phyloP scores from a whole-genome alignment of 2,329 filamentous ascomycete genomes.

The Tolypocladium endophyticum region DNA sequence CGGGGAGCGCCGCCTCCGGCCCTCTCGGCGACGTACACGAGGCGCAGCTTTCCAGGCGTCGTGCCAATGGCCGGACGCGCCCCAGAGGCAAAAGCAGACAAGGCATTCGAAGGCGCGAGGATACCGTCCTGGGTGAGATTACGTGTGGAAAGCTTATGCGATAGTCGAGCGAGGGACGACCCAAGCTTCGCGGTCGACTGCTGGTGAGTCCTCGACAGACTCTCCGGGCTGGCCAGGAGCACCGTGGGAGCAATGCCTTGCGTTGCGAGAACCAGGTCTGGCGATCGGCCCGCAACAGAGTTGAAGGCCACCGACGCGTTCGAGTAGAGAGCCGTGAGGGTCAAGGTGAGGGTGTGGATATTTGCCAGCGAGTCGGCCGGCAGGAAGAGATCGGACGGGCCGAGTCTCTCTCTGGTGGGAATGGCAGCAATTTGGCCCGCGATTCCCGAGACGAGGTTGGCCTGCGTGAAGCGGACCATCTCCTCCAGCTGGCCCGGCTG shows the following conservation, averaged over 20 bases:
- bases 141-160: constrained; percentile 63
- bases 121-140: constrained; percentile 59
- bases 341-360: constrained; percentile 69
- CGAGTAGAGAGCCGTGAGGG: constrained; percentile 71
- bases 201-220: constrained; percentile 57
- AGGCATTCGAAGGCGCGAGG: constrained; percentile 47
- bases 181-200: constrained; percentile 49
- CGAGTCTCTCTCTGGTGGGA: constrained; percentile 64
- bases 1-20: constrained; percentile 50
- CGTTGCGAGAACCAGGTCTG: constrained; percentile 64
- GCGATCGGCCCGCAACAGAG: constrained; percentile 66
- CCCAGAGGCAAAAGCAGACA: constrained; percentile 44
- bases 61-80: constrained; percentile 48
- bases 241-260: constrained; percentile 71
- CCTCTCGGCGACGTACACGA: constrained; percentile 71
- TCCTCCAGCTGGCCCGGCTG: constrained; percentile 45
- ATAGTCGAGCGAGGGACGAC: constrained; percentile 53
- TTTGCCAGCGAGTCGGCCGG: constrained; percentile 73
- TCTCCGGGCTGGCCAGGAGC: constrained; percentile 65
- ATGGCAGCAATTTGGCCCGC: constrained; percentile 68
- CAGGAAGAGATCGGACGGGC: constrained; percentile 68
- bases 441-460: constrained; percentile 79
- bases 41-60: constrained; percentile 62
- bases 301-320: constrained; percentile 82
- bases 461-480: constrained; percentile 71